phyloP scores from a whole-genome alignment of 768 basidiomycete species.

The Sarcomyxa edulis region DNA sequence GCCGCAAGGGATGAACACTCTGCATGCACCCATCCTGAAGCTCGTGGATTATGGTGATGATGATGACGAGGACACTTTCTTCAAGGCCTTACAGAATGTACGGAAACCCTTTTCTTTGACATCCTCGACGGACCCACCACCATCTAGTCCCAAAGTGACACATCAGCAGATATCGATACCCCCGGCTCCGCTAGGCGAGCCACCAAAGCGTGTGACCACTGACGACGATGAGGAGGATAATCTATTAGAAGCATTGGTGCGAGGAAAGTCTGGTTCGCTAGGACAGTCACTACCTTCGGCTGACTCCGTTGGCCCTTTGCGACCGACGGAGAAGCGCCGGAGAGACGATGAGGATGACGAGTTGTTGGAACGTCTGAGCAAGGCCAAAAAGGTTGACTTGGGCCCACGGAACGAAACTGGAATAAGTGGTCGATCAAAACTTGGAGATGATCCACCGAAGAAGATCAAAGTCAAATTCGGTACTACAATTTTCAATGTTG shows the following conservation, averaged over 20 bases:
- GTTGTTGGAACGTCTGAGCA: slow-evolving; percentile 56
- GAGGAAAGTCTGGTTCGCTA: slow-evolving; percentile 30
- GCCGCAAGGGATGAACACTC: slow-evolving; percentile 31
- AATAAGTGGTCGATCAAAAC: slow-evolving; percentile 25
- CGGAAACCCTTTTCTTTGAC: slow-evolving; percentile 23
- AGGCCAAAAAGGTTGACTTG: slow-evolving; percentile 50
- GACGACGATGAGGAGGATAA: slow-evolving; percentile 54
- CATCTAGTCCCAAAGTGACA: slow-evolving; percentile 30
- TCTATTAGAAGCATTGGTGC: slow-evolving; percentile 50
- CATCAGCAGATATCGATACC: slow-evolving; percentile 31
- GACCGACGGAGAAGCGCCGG: slow-evolving; percentile 65
- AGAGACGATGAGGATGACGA: slow-evolving; percentile 73
- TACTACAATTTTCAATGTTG: slow-evolving; percentile 28
- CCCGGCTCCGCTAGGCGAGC: slow-evolving; percentile 40
- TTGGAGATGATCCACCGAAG: slow-evolving; percentile 54
- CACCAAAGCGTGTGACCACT: slow-evolving; percentile 14
- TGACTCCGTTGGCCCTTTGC: slow-evolving; percentile 35
- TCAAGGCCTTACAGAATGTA: slow-evolving; percentile 16
- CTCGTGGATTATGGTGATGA: slow-evolving; percentile 79
- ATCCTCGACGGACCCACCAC: slow-evolving; percentile 26
- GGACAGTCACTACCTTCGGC: slow-evolving; percentile 24
- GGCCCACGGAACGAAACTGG: slow-evolving; percentile 33
- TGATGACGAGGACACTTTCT: slow-evolving; percentile 58
- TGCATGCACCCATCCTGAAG: slow-evolving; percentile 50
- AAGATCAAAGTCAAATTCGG: slow-evolving; percentile 76